These are phyloP conservation scores for Exophiala dermatitidis DNA, from an alignment of 2,329 filamentous ascomycete species.

Conservation along the genomic window DNA sequence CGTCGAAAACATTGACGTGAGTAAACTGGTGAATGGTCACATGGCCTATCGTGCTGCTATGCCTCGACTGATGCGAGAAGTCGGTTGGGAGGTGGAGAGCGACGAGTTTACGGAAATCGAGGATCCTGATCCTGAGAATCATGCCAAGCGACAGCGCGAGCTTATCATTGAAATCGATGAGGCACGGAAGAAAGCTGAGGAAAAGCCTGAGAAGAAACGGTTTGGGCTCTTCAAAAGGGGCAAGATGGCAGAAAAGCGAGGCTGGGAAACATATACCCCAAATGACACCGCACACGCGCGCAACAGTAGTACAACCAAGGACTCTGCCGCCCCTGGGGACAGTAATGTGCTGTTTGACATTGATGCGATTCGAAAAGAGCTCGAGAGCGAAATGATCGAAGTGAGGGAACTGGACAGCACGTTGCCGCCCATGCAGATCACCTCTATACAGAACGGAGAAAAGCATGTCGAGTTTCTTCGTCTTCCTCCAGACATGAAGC, in stretches of 20 bases:
- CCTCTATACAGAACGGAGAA: constrained; percentile 23
- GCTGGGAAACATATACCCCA: constrained; percentile 92
- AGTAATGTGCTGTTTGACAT: constrained; percentile 77
- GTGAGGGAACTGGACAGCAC: constrained; percentile 82
- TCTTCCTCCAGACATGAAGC: constrained; percentile 21
- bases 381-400: constrained; percentile 64
- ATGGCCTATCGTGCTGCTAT: constrained; percentile 96
- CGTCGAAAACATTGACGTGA: constrained; percentile 84
- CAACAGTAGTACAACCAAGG: constrained; percentile 3
- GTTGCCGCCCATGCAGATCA: constrained; percentile 78
- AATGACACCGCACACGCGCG: constrained; percentile 11
- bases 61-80: constrained; percentile 76
- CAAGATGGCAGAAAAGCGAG: constrained; percentile 63
- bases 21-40: constrained; percentile 77
- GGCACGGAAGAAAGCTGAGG: constrained; percentile 77
- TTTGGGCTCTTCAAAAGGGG: constrained; percentile 78
- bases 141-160: constrained; percentile 77
- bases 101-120: constrained; percentile 96
- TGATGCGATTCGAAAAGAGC: constrained; percentile 81
- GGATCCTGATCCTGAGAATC: constrained; percentile 92
- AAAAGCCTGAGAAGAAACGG: constrained; percentile 62
- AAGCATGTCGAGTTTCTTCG: constrained; percentile 25
- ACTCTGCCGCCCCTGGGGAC: constrained; percentile 40
- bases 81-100: constrained; percentile 83
- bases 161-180: constrained; percentile 96